Evolutionary conservation across 371 early-diverging fungal genomes (phyloP), one percentile per base, ranked within the genome.

Genomic region (Apophysomyces elegans): DNA sequence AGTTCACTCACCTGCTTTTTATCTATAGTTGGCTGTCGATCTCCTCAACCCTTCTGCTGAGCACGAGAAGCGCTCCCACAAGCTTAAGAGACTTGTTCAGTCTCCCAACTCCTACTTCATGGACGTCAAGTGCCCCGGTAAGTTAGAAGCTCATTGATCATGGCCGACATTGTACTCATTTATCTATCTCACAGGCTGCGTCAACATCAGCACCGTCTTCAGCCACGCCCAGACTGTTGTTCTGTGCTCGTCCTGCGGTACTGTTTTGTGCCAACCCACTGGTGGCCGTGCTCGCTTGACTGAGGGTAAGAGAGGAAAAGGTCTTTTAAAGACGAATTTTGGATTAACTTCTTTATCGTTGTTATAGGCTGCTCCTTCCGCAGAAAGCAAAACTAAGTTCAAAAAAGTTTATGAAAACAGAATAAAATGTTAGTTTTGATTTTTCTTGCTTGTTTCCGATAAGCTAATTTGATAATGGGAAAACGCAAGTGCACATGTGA

Each of bases 41-140:
- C 94, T 99, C 82, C 91, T 98, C 70, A 97, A 98, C 91, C 99
- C 99, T 67, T 88, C 95, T 74, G 88, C 88, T 78, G 94, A 95
- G 78, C 88, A 90, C 81, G 94, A 98, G 87, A 90, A 89, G 88
- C 89, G 91, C 78, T 84, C 87, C 79, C 96, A 98, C 95, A 99
- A 99, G 92, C 93, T 96, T 70, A 99, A 99, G 93, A 91, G 99
- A 78, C 87, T 99, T 64, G 98, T 99, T 72, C 98, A 96, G 86
- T 90, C 90, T 75, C 96, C 98, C 74, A 97, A 99, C 93, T 97
- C 99, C 54, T 99, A 91, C 92, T 99, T 99, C 87, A 99, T 99
- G 98, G 98, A 99, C 78, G 98, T 99, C 63, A 97, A 97, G 90
- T 99, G 99, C 91, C 88, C 92, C 62, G 93, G 93, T 91, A 79